A percentile compares a stretch with the other conserved stretches of the same genome.
phyloP scores from a whole-genome alignment of 2,329 filamentous ascomycete genomes.

The Penicillium glabrum region DNA sequence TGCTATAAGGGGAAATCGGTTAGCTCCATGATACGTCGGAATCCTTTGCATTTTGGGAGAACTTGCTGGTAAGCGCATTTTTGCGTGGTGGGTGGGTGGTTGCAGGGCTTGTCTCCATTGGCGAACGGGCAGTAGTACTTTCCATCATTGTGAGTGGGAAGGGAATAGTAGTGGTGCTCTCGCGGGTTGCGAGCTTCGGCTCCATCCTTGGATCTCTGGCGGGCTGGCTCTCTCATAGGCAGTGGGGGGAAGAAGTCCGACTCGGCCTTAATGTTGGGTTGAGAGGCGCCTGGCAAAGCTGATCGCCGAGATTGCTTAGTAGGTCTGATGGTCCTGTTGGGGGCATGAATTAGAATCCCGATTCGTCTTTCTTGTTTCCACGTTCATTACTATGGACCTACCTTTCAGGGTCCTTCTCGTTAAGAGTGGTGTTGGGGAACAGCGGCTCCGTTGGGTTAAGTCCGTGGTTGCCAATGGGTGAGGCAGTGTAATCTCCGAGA shows the following conservation, averaged over 20 bases:
- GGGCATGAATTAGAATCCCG: conserved; percentile 3
- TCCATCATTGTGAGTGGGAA: conserved; percentile 61
- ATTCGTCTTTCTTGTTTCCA: conserved; percentile 1
- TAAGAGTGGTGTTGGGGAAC: conserved; percentile 39
- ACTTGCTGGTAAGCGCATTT: conserved; percentile 99
- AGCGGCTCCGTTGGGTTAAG: conserved; percentile 41
- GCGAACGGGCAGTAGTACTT: conserved; percentile 93
- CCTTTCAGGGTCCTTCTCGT: conserved; percentile 43
- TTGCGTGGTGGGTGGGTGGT: conserved; percentile 89
- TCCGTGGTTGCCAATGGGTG: conserved; percentile 35
- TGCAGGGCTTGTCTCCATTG: conserved; percentile 67
- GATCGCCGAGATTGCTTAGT: conserved; percentile 40
- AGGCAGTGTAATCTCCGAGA: conserved; percentile 36
- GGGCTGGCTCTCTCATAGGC: conserved; percentile 34
- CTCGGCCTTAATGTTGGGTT: conserved; percentile 36
- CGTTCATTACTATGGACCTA: conserved; percentile 23
- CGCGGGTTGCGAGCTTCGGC: conserved; percentile 40
- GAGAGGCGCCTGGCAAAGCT: conserved; percentile 31
- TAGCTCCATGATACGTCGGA: conserved; percentile 8
- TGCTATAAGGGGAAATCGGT: conserved; percentile 57
- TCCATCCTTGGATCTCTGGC: conserved; percentile 39
- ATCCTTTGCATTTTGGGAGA: neutral
- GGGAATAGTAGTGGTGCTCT: conserved; percentile 44
- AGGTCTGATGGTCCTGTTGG: conserved; percentile 39
- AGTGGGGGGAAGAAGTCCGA: conserved; percentile 38